Conservation (phyloP, 2,329 filamentous ascomycete genomes). For the Chaetothyriales sp. region DNA sequence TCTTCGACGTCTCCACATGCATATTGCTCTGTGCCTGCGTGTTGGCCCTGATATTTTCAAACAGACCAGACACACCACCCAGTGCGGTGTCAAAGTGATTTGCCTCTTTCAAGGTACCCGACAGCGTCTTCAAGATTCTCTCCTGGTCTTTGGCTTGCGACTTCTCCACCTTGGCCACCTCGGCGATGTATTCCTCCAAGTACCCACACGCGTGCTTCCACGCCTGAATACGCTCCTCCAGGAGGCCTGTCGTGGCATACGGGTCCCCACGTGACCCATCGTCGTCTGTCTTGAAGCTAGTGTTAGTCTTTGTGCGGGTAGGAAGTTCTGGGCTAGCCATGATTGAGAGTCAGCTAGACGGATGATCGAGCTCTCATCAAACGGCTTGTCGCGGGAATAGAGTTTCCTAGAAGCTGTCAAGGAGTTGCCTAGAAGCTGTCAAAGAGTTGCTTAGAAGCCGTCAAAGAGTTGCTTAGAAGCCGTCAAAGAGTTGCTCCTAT, state of each 20-base stretch:
- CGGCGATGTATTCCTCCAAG: slow-evolving; percentile 75
- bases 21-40: slow-evolving; percentile 78
- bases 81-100: slow-evolving; percentile 84
- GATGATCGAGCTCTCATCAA: not conserved
- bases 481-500: not conserved
- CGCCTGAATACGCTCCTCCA: slow-evolving; percentile 76
- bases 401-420: no score
- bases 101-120: slow-evolving; percentile 70
- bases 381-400: not conserved
- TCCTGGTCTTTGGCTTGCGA: slow-evolving; percentile 88
- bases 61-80: slow-evolving; percentile 78
- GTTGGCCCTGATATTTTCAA: slow-evolving; percentile 87
- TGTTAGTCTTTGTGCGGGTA: not conserved
- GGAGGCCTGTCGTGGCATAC: slow-evolving; percentile 61
- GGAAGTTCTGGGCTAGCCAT: not conserved
- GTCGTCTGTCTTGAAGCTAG: slow-evolving; percentile 31
- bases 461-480: not conserved
- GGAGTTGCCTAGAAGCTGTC: no score
- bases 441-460: no score
- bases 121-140: slow-evolving; percentile 83
- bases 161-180: slow-evolving; percentile 75
- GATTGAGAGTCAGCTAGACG: not conserved
- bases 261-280: slow-evolving; percentile 48
- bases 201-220: slow-evolving; percentile 93
- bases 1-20: slow-evolving; percentile 83